Conservation (phyloP, 169 alveolate species). For the Eimeria praecox region DNA sequence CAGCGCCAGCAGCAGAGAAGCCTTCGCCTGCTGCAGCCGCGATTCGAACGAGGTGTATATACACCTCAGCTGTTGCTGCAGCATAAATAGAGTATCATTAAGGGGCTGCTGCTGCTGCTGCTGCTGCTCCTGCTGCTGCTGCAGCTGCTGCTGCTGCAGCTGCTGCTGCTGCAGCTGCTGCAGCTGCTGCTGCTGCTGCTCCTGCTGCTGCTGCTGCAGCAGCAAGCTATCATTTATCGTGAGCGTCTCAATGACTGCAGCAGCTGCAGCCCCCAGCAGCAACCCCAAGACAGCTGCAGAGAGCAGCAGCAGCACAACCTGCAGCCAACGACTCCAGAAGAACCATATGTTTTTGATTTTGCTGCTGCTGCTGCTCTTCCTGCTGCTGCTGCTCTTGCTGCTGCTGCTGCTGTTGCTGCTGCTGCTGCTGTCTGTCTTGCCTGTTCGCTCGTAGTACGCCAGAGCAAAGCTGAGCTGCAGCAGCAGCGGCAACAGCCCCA, state of each 20-base stretch:
- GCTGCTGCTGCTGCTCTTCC: not conserved
- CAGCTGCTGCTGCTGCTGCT: too few species aligned
- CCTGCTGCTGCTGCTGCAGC: slow-evolving; percentile 32
- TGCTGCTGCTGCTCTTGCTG: slow-evolving; percentile 1
- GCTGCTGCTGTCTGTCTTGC: not conserved
- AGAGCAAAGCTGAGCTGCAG: slow-evolving; percentile 12
- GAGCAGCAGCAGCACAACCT: not conserved
- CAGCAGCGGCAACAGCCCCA: slow-evolving; percentile 41
- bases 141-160: too few species aligned
- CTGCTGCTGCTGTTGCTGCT: slow-evolving; percentile 5
- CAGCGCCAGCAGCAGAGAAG: slow-evolving; percentile 6
- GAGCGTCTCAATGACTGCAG: slow-evolving; percentile 11
- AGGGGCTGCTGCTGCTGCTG: too few species aligned
- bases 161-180: too few species aligned
- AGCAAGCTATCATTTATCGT: not conserved
- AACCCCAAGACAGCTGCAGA: not conserved
- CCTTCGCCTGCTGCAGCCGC: slow-evolving; percentile 42
- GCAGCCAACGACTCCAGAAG: not conserved
- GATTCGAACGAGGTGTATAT: not conserved
- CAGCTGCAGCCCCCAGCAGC: slow-evolving; percentile 39
- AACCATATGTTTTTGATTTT: too few species aligned
- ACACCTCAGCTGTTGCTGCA: slow-evolving; percentile 14
- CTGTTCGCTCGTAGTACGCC: not conserved
- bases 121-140: too few species aligned
- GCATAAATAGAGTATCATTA: too few species aligned